Evolutionary conservation across 202 grass and related monocot genomes (phyloP), one percentile per base, ranked within the genome.

Genomic region (Eragrostis tef): DNA sequence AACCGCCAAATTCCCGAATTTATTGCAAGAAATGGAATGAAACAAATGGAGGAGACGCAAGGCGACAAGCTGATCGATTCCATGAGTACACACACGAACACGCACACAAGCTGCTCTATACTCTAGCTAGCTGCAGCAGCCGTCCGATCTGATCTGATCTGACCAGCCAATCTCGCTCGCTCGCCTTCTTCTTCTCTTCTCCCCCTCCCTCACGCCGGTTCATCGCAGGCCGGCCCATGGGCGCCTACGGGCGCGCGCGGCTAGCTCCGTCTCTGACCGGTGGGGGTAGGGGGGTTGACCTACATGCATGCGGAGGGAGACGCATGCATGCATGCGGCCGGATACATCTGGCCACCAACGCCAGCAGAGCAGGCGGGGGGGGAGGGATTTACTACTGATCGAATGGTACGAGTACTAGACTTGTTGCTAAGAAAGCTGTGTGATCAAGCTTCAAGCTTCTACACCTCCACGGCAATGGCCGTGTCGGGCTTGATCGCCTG

Each of bases 401-500:
- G 20, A 14, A 24, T 78, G 44, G 17, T 78, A n/a, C n/a, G n/a
- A n/a, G n/a, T n/a, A 56, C 52, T 56, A n/a, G 29, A 31, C 29
- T 31, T 31, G 29, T 31, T 31, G 29, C 1, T 52, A 52, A 19
- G 15, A 52, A 52, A 4, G 15, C 49, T 16, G 15, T n/a, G n/a
- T n/a, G n/a, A n/a, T n/a, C n/a, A n/a, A 6, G 49, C 49, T 52
- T n/a, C n/a, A n/a, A n/a, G n/a, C n/a, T n/a, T 15, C 58, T 85
- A 89, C 17, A 64, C 78, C 39, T 77, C 71, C 41, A 85, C 82
- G 16, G 46, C 65, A 73, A 85, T 89, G 82, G 58, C 71, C 48
- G 64, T 58, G 87, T 89, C 87, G 42, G 83, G 72, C 72, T 71
- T 85, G 27, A 77, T 76, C 46, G 8, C 0, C 85, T 71, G 53